These are phyloP conservation scores for Exophiala spinifera DNA, from an alignment of 2,329 filamentous ascomycete species.

Conservation along the genomic window DNA sequence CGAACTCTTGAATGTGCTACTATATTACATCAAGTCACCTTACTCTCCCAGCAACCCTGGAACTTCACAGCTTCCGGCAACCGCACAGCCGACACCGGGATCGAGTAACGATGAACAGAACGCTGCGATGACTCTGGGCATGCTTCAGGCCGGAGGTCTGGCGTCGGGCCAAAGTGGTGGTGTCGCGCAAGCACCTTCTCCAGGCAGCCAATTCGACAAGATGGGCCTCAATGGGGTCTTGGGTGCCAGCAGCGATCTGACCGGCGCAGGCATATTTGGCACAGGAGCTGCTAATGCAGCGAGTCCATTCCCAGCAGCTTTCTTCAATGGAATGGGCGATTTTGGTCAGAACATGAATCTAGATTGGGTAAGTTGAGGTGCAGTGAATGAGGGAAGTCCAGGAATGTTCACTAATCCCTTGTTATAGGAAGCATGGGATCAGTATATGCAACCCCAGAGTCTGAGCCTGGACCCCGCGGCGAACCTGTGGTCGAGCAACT, in stretches of 20 bases:
- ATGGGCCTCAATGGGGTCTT: constrained; percentile 9
- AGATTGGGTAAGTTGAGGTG: constrained; percentile 57
- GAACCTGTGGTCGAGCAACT: constrained; percentile 35
- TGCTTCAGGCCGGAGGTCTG: constrained; percentile 50
- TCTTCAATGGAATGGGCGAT: constrained; percentile 56
- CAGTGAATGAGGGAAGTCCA: neutral
- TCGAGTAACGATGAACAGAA: constrained; percentile 58
- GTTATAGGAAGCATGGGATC: constrained; percentile 65
- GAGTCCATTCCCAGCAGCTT: constrained; percentile 51
- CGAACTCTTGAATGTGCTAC: constrained; percentile 75
- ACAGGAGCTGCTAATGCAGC: constrained; percentile 41
- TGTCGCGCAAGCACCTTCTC: constrained; percentile 32
- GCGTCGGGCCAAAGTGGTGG: constrained; percentile 27
- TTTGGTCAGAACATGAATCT: constrained; percentile 49
- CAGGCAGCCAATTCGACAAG: constrained; percentile 32
- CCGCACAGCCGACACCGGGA: constrained; percentile 7
- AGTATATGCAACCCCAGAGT: constrained; percentile 58
- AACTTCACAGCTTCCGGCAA: constrained; percentile 12
- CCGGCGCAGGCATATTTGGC: constrained; percentile 21
- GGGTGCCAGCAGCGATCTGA: constrained; percentile 2
- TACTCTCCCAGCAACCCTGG: constrained; percentile 27
- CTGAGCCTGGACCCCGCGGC: constrained; percentile 45
- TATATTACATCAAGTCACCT: constrained; percentile 63
- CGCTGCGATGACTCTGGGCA: constrained; percentile 68
- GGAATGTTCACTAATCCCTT: constrained; percentile 26